phyloP scores from a whole-genome alignment of 495 filamentous ascomycete species.

The Pyrenula massariospora region DNA sequence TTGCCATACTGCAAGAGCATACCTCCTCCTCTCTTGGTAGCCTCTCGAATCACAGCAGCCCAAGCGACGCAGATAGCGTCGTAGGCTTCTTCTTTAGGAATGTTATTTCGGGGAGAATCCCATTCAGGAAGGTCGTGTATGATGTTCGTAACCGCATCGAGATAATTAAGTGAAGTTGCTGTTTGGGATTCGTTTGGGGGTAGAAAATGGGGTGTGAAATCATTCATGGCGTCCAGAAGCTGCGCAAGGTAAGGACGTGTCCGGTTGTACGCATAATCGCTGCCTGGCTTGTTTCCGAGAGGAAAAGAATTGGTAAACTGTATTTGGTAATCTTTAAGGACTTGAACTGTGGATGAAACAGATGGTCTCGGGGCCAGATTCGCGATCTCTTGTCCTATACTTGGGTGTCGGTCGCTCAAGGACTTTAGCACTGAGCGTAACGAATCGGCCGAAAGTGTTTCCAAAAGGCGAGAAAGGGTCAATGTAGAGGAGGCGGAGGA shows the following conservation, averaged over 20 bases:
- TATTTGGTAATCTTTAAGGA: conserved; percentile 71
- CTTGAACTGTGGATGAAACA: conserved; percentile 63
- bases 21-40: conserved; percentile 80
- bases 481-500: conserved; percentile 74
- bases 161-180: conserved; percentile 65
- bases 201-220: conserved; percentile 91
- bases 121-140: conserved; percentile 82
- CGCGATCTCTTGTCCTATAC: conserved; percentile 59
- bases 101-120: conserved; percentile 72
- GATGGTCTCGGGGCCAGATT: conserved; percentile 74
- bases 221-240: conserved; percentile 78
- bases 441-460: conserved; percentile 77
- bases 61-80: conserved; percentile 92
- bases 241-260: conserved; percentile 70
- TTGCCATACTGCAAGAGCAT: conserved; percentile 83
- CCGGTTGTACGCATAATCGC: conserved; percentile 91
- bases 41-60: conserved; percentile 84
- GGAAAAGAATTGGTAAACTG: conserved; percentile 73
- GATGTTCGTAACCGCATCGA: conserved; percentile 80
- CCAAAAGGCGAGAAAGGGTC: conserved; percentile 68
- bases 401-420: conserved; percentile 81
- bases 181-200: conserved; percentile 80
- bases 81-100: conserved; percentile 88
- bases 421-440: conserved; percentile 71
- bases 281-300: conserved; percentile 66